These are phyloP conservation scores for Collybia sordida DNA, from an alignment of 768 basidiomycete species.

Conservation along the genomic window DNA sequence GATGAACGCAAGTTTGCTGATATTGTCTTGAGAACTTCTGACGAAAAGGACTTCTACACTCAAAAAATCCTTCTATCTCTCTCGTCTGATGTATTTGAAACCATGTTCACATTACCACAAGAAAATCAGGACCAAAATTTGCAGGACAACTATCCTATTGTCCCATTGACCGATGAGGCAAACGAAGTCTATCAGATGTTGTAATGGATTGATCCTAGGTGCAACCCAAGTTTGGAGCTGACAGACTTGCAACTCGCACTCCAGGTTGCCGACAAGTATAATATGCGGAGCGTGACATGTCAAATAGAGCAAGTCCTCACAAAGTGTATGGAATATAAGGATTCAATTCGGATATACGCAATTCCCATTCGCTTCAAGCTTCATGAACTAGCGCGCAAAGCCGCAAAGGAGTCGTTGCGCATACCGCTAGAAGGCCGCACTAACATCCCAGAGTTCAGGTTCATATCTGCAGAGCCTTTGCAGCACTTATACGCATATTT, in stretches of 20 bases:
- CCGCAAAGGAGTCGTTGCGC: conserved; percentile 33
- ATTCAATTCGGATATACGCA: conserved; percentile 37
- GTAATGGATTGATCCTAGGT: conserved; percentile 35
- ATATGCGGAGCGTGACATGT: conserved; percentile 29
- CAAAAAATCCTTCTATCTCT: conserved; percentile 23
- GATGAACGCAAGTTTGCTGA: conserved; percentile 17
- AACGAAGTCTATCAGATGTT: conserved; percentile 18
- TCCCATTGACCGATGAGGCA: conserved; percentile 13
- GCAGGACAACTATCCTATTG: conserved; percentile 4
- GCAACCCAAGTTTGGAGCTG: conserved; percentile 30
- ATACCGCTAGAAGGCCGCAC: conserved; percentile 32
- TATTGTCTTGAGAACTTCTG: conserved; percentile 24
- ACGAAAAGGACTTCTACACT: conserved; percentile 29
- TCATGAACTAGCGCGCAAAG: conserved; percentile 29
- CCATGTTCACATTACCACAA: conserved; percentile 26
- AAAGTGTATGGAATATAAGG: conserved; percentile 18
- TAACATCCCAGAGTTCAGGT: conserved; percentile 33
- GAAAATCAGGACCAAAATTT: background rate
- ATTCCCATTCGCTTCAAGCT: conserved; percentile 36
- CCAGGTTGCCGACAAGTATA: conserved; percentile 37
- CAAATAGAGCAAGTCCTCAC: conserved; percentile 26
- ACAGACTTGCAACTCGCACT: conserved; percentile 33
- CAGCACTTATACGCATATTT: conserved; percentile 19
- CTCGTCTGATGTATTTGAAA: conserved; percentile 28
- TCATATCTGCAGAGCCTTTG: conserved; percentile 34